A percentile compares a stretch with the other conserved stretches of the same genome.
These are phyloP conservation scores for Kregervanrija pseudodelftensis DNA, from an alignment of 805 yeast genomes.

Conservation along the genomic window DNA sequence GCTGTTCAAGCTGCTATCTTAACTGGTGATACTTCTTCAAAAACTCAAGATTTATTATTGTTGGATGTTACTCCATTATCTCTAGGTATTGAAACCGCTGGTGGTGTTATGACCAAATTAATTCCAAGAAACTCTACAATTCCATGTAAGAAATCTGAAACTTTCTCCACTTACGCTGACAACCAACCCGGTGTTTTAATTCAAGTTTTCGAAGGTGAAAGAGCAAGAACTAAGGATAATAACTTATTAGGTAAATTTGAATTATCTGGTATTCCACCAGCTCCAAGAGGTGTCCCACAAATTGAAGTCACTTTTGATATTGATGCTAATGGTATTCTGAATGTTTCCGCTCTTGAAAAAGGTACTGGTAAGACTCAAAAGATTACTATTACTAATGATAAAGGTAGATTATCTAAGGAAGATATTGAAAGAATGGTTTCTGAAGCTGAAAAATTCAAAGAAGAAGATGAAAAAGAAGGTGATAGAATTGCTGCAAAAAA, in stretches of 20 bases:
- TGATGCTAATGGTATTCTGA: constrained; percentile 72
- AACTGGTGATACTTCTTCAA: constrained; percentile 92
- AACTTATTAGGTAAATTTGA: constrained; percentile 70
- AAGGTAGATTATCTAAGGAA: constrained; percentile 51
- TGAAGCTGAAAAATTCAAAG: constrained; percentile 58
- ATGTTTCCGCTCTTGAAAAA: constrained; percentile 52
- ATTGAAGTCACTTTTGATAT: constrained; percentile 70
- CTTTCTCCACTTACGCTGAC: constrained; percentile 77
- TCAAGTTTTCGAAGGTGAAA: constrained; percentile 75
- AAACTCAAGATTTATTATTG: constrained; percentile 90
- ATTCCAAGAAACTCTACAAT: constrained; percentile 73
- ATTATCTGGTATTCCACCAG: constrained; percentile 63
- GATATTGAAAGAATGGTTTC: constrained; percentile 60
- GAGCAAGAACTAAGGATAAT: constrained; percentile 71
- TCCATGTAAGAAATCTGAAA: constrained; percentile 67
- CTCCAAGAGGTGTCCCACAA: constrained; percentile 77
- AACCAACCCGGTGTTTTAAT: constrained; percentile 80
- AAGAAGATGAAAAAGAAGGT: constrained; percentile 63
- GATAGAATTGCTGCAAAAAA: constrained; percentile 90
- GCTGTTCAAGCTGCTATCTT: constrained; percentile 97
- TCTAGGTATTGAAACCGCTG: constrained; percentile 77
- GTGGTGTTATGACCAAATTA: constrained; percentile 75
- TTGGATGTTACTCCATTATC: constrained; percentile 95
- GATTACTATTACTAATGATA: constrained; percentile 40
- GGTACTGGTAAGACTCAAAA: constrained; percentile 47